Conservation (phyloP, 2,329 filamentous ascomycete species). For the Plectosphaerella cucumerina region DNA sequence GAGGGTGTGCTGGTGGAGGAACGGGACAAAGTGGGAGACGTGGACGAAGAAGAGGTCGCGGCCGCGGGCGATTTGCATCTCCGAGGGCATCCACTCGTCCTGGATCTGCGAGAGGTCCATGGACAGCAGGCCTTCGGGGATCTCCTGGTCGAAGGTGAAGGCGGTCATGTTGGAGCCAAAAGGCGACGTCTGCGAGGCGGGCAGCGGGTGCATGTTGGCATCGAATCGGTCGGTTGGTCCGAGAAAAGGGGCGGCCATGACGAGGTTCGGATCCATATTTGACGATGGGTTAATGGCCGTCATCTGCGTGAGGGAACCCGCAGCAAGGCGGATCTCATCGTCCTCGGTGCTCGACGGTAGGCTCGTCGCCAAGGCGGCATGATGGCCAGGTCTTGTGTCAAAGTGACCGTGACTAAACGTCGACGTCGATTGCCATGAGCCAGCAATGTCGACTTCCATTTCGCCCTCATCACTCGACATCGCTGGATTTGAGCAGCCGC, state of each 20-base stretch:
- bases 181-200: neutral
- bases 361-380: neutral
- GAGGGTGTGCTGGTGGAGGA: slow-evolving; percentile 31
- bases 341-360: neutral
- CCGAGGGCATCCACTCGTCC: slow-evolving; percentile 25
- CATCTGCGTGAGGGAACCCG: neutral
- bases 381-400: neutral
- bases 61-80: slow-evolving; percentile 23
- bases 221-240: neutral
- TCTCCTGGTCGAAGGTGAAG: neutral
- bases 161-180: neutral
- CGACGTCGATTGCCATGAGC: neutral
- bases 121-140: neutral
- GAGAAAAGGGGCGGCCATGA: neutral
- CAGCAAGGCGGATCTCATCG: neutral
- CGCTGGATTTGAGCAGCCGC: neutral
- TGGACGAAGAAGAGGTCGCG: slow-evolving; percentile 29
- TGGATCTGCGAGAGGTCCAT: slow-evolving; percentile 8
- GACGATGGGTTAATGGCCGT: slow-evolving; percentile 7
- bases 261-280: neutral
- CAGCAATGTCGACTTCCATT: neutral
- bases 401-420: neutral
- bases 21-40: slow-evolving; percentile 30
- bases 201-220: neutral
- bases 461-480: neutral